Conservation (phyloP, 495 filamentous ascomycete species). For the Aspergillus panamensis region DNA sequence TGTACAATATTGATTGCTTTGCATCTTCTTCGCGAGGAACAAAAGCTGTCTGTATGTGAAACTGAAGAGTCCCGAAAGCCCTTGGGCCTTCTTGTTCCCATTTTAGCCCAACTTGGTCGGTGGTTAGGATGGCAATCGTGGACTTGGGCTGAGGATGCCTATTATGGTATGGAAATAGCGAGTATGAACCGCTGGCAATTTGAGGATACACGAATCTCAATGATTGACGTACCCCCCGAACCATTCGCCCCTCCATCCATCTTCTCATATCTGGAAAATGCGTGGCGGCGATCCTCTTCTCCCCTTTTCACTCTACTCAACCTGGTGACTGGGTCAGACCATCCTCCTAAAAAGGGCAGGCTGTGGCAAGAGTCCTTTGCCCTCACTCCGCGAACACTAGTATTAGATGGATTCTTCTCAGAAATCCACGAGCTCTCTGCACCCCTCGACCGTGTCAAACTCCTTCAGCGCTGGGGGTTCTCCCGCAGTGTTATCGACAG, state of each 20-base stretch:
- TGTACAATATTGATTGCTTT: constrained; percentile 70
- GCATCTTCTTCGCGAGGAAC: constrained; percentile 83
- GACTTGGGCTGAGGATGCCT: constrained; percentile 49
- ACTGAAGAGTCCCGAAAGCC: constrained; percentile 51
- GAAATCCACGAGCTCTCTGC: constrained; percentile 34
- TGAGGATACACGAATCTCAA: constrained; percentile 51
- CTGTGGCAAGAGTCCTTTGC: constrained; percentile 42
- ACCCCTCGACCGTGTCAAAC: constrained; percentile 37
- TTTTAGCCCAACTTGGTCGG: constrained; percentile 74
- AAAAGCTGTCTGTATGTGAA: constrained; percentile 71
- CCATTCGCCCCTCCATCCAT: constrained; percentile 69
- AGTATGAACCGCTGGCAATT: constrained; percentile 59
- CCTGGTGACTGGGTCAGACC: constrained; percentile 44
- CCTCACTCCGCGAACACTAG: constrained; percentile 63
- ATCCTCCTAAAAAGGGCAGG: constrained; percentile 35
- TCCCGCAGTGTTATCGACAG: constrained; percentile 57
- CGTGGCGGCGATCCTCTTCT: constrained; percentile 27
- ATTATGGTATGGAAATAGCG: constrained; percentile 69
- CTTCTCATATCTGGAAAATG: constrained; percentile 57
- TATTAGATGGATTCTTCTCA: constrained; percentile 56
- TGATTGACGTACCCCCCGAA: constrained; percentile 49
- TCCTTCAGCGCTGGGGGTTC: constrained; percentile 45
- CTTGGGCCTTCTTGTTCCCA: constrained; percentile 54
- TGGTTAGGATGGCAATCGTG: constrained; percentile 85
- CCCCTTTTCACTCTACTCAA: constrained; percentile 61